Conservation (phyloP, 179 eudicot species). For the Silene noctiflora region DNA sequence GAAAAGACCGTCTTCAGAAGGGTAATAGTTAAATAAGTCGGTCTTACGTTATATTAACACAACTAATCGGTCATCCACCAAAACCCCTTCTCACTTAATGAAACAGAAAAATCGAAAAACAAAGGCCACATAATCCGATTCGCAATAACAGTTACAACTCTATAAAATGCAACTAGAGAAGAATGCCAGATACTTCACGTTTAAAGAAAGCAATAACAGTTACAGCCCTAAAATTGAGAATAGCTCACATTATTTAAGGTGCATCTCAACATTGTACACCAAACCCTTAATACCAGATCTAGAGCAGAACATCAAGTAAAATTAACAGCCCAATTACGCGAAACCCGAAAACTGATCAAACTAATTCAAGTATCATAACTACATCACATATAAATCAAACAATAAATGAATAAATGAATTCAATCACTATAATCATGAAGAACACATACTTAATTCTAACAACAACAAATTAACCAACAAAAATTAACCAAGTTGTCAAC, state of each 20-base stretch:
- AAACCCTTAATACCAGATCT: slow-evolving; percentile 29
- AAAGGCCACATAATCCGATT: slow-evolving; percentile 7
- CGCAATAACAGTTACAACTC: neutral
- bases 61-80: neutral
- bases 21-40: neutral
- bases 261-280: slow-evolving; percentile 17
- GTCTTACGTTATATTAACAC: neutral
- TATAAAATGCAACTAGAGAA: neutral
- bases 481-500: slow-evolving; percentile 24
- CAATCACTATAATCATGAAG: neutral
- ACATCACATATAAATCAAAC: slow-evolving; percentile 11
- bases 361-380: slow-evolving; percentile 2
- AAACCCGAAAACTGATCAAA: neutral
- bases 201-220: neutral
- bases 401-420: neutral
- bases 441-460: slow-evolving; percentile 3
- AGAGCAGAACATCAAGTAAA: slow-evolving; percentile 13
- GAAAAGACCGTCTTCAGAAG: no score
- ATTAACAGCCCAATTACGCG: slow-evolving; percentile 7
- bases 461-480: slow-evolving; percentile 13
- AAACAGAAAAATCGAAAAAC: neutral
- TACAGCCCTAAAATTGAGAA: slow-evolving; percentile 7
- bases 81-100: no score
- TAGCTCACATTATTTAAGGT: slow-evolving; percentile 16
- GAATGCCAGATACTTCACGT: neutral